Percentiles rank a stretch among this genome's conserved stretches.
These are phyloP conservation scores for Maudiozyma pseudohumilis DNA, from an alignment of 805 yeast species.

Conservation along the genomic window DNA sequence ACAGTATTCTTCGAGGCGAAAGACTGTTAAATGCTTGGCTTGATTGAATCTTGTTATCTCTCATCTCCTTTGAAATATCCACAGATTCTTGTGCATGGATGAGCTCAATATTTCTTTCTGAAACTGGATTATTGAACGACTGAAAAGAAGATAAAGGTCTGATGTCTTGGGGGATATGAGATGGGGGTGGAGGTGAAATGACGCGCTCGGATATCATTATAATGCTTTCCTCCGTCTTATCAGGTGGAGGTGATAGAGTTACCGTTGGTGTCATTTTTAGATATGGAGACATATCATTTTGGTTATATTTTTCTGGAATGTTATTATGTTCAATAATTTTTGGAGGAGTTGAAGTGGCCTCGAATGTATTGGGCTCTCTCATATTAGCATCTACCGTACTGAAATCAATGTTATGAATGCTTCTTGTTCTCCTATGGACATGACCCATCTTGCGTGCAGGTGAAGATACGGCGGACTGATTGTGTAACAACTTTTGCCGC, in stretches of 20 bases:
- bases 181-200: background rate
- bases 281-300: constrained; percentile 3
- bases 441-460: constrained; percentile 12
- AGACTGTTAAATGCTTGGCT: constrained; percentile 1
- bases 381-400: background rate
- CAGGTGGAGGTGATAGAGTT: background rate
- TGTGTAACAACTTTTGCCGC: constrained; percentile 13
- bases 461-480: constrained; percentile 5
- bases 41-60: constrained; percentile 8
- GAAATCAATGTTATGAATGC: constrained; percentile 17
- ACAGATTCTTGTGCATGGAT: constrained; percentile 6
- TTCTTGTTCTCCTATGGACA: constrained; percentile 25
- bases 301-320: constrained; percentile 15
- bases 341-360: constrained; percentile 16
- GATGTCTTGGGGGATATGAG: background rate
- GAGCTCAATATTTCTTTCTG: background rate
- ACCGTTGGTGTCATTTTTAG: background rate
- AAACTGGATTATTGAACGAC: constrained; percentile 11
- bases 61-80: constrained; percentile 9
- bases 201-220: constrained; percentile 8
- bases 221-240: constrained; percentile 11
- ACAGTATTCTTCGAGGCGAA: constrained; percentile 21
- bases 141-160: constrained; percentile 19
- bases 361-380: constrained; percentile 4
- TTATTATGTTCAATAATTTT: background rate